These are phyloP conservation scores for Sphenostylis stenocarpa DNA, from an alignment of 306 rosid genomes.

Conservation along the genomic window DNA sequence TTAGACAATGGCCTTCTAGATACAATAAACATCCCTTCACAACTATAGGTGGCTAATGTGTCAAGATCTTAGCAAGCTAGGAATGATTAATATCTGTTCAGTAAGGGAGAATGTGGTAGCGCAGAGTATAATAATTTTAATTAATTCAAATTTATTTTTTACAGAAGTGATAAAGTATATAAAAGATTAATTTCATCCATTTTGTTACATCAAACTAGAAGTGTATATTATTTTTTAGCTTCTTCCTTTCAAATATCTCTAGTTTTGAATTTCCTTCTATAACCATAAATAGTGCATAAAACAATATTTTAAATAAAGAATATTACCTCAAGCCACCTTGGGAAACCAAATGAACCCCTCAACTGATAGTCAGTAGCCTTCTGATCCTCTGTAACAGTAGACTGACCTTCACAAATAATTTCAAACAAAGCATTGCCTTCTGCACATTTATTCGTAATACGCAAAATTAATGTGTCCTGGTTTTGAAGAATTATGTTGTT, in stretches of 20 bases:
- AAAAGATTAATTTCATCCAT: neutral
- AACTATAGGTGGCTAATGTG: neutral
- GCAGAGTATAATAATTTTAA: neutral
- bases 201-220: neutral
- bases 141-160: neutral
- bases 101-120: too few species aligned
- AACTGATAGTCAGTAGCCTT: constrained; percentile 55
- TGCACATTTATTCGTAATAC: constrained; percentile 76
- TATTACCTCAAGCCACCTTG: constrained; percentile 95
- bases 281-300: neutral
- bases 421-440: constrained; percentile 65
- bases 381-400: constrained; percentile 53
- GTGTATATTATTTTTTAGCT: neutral
- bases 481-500: constrained; percentile 92
- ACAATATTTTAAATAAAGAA: constrained; percentile 32
- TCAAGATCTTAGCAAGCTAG: neutral
- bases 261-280: neutral
- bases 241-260: neutral
- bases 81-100: too few species aligned
- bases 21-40: neutral
- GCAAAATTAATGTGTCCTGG: constrained; percentile 80
- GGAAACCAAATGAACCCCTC: constrained; percentile 89
- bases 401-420: constrained; percentile 81
- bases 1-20: neutral
- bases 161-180: neutral